Base-by-base conservation (phyloP, 805 yeast species). In the Starmerella kuoi region DNA sequence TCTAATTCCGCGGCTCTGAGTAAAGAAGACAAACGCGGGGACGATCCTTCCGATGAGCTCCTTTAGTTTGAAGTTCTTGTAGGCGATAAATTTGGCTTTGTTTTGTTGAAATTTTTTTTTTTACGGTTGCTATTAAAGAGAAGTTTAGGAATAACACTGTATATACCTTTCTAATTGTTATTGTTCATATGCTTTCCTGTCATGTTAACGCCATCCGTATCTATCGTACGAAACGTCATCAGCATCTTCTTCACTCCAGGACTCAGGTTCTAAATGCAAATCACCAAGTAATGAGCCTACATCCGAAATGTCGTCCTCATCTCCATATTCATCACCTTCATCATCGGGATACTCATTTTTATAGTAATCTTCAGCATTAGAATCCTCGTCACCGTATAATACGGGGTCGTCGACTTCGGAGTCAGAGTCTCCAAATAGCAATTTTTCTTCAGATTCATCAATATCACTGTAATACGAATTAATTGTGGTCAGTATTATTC, bases 291-390 rank as follows among this genome's bases (percentile, higher is more conserved):
- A 47, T n/a, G 41, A 53, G 18, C 43, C 51, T 3, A 44, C 37
- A 17, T n/a, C n/a, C n/a, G n/a, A n/a, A n/a, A n/a, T n/a, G n/a
- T n/a, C n/a, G n/a, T n/a, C n/a, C n/a, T n/a, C n/a, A n/a, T n/a
- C n/a, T n/a, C n/a, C n/a, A n/a, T n/a, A n/a, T n/a, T n/a, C n/a
- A n/a, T n/a, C n/a, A n/a, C 18, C 34, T 18, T 85, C 95, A 55
- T 87, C 95, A 35, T 85, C 94, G 0, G 97, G 97, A 55, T 88
- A 88, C 55, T 88, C 97, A 60, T 91, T 88, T 53, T 76, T 75
- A 58, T 88, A 88, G 55, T 77, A 87, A 42, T 82, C 85, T 62
- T 88, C 98, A 18, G 95, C 95, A 40, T 63, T 64, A 15, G 67
- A 63, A 46, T 65, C 68, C 28, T 62, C 67, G 32, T 63, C 67